Conservation (phyloP, 345 rosid genomes). For the Diplotaxis tenuifolia region DNA sequence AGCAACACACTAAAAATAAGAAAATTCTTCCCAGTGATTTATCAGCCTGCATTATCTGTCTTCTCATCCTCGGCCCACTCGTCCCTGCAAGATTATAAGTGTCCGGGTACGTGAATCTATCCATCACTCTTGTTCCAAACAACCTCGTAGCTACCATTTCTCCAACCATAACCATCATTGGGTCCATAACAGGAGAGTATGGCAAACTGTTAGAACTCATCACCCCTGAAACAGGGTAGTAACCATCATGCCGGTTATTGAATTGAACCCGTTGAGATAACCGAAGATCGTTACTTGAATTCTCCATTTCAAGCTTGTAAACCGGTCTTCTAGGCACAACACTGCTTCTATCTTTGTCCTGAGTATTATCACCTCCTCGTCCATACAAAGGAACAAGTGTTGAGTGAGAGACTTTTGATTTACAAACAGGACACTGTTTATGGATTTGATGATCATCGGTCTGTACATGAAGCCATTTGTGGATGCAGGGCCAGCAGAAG, state of each 20-base stretch:
- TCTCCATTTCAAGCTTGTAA: constrained; percentile 34
- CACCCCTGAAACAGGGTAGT: constrained; percentile 41
- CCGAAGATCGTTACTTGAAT: constrained; percentile 18
- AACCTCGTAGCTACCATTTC: constrained; percentile 64
- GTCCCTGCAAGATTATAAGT: constrained; percentile 48
- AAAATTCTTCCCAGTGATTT: constrained; percentile 68
- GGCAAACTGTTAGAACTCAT: constrained; percentile 40
- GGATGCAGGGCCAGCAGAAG: constrained; percentile 94
- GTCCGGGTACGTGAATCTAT: constrained; percentile 50
- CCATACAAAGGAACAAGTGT: constrained; percentile 79
- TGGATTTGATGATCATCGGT: constrained; percentile 40
- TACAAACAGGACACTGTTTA: constrained; percentile 90
- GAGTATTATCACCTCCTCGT: constrained; percentile 45
- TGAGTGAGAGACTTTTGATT: constrained; percentile 64
- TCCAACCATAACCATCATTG: constrained; percentile 59
- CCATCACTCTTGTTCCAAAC: constrained; percentile 53
- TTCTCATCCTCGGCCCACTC: constrained; percentile 61
- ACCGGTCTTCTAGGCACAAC: constrained; percentile 50
- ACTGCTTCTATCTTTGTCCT: constrained; percentile 28
- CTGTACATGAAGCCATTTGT: constrained; percentile 76
- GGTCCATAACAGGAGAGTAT: constrained; percentile 41
- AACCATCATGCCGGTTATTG: constrained; percentile 32
- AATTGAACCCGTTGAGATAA: constrained; percentile 38
- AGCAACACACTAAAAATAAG: constrained; percentile 74
- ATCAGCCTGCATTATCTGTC: constrained; percentile 70